phyloP scores from a whole-genome alignment of 768 basidiomycete genomes.

The Pholiota microspora region DNA sequence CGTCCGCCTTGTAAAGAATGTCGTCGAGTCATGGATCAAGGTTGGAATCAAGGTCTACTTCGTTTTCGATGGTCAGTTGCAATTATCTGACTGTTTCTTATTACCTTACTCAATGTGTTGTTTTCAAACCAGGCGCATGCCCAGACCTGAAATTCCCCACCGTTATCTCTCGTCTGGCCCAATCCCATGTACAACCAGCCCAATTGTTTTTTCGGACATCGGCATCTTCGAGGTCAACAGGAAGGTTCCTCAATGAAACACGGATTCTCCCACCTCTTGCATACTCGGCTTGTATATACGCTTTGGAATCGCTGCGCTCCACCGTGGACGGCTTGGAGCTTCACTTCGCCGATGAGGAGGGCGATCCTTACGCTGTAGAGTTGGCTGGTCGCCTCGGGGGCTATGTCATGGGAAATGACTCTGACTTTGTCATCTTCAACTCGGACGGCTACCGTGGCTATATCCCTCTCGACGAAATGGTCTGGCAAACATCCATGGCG shows the following conservation, averaged over 20 bases:
- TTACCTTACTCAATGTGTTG: slow-evolving; percentile 13
- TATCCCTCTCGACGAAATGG: slow-evolving; percentile 73
- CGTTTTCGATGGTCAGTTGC: slow-evolving; percentile 76
- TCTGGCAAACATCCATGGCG: slow-evolving; percentile 48
- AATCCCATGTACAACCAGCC: slow-evolving; percentile 57
- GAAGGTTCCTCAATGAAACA: slow-evolving; percentile 71
- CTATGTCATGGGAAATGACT: slow-evolving; percentile 78
- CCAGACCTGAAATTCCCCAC: slow-evolving; percentile 77
- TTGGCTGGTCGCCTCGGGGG: slow-evolving; percentile 71
- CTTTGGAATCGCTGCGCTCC: slow-evolving; percentile 41
- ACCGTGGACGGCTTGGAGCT: slow-evolving; percentile 41
- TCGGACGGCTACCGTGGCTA: slow-evolving; percentile 76
- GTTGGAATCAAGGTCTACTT: slow-evolving; percentile 67
- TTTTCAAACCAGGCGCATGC: slow-evolving; percentile 54
- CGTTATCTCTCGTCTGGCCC: slow-evolving; percentile 52
- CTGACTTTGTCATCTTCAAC: slow-evolving; percentile 80
- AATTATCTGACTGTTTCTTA: slow-evolving; percentile 6
- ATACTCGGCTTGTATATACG: slow-evolving; percentile 56
- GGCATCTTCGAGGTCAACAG: slow-evolving; percentile 52
- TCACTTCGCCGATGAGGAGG: slow-evolving; percentile 80
- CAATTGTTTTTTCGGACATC: slow-evolving; percentile 85
- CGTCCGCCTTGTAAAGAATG: slow-evolving; percentile 39
- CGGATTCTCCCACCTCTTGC: slow-evolving; percentile 71
- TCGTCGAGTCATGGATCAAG: slow-evolving; percentile 66
- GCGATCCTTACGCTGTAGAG: slow-evolving; percentile 82